Percentiles rank a stretch among this genome's conserved stretches.
phyloP scores from a whole-genome alignment of 1,284 basidiomycete genomes.

The Golubevia pallescens region DNA sequence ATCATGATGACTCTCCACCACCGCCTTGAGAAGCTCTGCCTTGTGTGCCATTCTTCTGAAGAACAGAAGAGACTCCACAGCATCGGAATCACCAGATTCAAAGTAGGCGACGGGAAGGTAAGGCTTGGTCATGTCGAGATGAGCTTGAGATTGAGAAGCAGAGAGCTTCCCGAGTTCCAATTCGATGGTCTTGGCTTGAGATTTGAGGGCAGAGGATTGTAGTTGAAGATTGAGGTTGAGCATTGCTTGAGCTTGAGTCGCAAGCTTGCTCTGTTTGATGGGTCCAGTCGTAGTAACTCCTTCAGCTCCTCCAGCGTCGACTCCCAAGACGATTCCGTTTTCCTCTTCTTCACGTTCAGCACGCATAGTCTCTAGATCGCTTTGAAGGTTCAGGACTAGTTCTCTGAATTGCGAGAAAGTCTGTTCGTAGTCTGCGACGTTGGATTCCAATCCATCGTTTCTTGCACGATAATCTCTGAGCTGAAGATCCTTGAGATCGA shows the following conservation, averaged over 20 bases:
- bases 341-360: constrained; percentile 33
- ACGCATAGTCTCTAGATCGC: constrained; percentile 44
- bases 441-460: constrained; percentile 35
- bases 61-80: constrained; percentile 47
- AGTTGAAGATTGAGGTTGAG: constrained; percentile 57
- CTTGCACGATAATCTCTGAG: constrained; percentile 63
- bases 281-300: neutral
- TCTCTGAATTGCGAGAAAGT: constrained; percentile 56
- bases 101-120: constrained; percentile 51
- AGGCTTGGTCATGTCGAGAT: constrained; percentile 45
- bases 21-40: constrained; percentile 45
- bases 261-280: constrained; percentile 6
- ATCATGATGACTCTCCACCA: constrained; percentile 48
- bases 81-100: constrained; percentile 41
- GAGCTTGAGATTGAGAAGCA: constrained; percentile 34
- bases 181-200: constrained; percentile 43
- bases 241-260: constrained; percentile 42
- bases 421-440: constrained; percentile 45
- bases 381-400: constrained; percentile 45
- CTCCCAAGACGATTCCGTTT: constrained; percentile 6
- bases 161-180: constrained; percentile 45
- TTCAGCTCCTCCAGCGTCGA: constrained; percentile 22
- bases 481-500: constrained; percentile 76
- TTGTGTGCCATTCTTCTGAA: constrained; percentile 56
- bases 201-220: constrained; percentile 51